Evolutionary conservation across 2,329 filamentous ascomycete species (phyloP), one percentile per base, ranked within the genome.

Genomic region (Tothia fuscella): DNA sequence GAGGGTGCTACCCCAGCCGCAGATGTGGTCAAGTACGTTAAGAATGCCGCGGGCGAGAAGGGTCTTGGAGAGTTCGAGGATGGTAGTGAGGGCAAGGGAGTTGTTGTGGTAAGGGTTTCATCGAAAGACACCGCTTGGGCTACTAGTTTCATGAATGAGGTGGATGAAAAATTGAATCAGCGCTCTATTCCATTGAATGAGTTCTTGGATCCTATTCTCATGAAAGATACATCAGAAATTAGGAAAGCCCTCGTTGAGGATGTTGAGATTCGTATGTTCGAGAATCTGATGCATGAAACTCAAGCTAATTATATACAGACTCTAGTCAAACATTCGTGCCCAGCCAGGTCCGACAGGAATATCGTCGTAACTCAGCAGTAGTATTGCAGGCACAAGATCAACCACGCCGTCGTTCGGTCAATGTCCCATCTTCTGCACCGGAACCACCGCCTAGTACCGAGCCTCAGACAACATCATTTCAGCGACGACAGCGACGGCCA

Each of bases 171-270:
- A 34, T 71, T 93, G 10, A 80, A 87, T 46, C 87, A 93, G 56
- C 76, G 86, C 3, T 78, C 87, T 2, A 80, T 95, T 41, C 78
- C 89, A 50, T 87, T 95, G 54, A 87, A 82, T 44, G 88, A 95
- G 51, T 93, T 98, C 47, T 69, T 98, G 2, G 86, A 94, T 57
- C 83, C 83, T 1, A 91, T 98, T 34, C 63, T 96, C 21, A 77
- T 69, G n/a, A 82, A 81, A 38, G 80, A 96, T 61, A 76, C 85
- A 5, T 76, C 72, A 45, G 71, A 74, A 32, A 66, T 96, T 16
- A 78, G 83, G 44, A 74, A 78, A 28, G 72, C 78, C 5, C 70
- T 93, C 29, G 13, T 22, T 5, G 36, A 44, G 19, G 42, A 44
- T 10, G n/a, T 24, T 9, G 42, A 41, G n/a, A n/a, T n/a, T n/a